These are phyloP conservation scores for Rhodotorula sp. DNA, from an alignment of 1,284 basidiomycete genomes.

Conservation along the genomic window DNA sequence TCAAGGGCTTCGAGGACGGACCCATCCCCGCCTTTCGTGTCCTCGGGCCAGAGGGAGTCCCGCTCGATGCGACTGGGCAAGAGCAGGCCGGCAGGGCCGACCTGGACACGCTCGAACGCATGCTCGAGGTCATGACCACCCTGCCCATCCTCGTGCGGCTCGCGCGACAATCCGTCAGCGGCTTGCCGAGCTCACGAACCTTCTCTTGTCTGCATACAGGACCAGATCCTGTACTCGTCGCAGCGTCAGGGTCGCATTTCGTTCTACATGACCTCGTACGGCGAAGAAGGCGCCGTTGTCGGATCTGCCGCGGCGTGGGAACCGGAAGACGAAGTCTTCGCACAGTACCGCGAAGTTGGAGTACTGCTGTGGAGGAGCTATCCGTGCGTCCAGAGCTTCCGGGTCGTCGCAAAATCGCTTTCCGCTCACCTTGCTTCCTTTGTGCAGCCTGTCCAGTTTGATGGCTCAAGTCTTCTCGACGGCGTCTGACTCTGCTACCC, in stretches of 20 bases:
- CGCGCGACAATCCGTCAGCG: background rate
- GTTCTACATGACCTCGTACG: conserved; percentile 59
- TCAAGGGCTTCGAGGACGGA: background rate
- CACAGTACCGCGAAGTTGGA: conserved; percentile 67
- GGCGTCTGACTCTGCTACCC: conserved; percentile 73
- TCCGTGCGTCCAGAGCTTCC: conserved; percentile 45
- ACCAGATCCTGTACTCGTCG: conserved; percentile 38
- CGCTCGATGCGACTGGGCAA: background rate
- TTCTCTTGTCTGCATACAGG: conserved; percentile 7
- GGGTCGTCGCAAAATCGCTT: no score
- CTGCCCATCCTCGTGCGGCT: conserved; percentile 24
- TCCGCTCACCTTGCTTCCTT: conserved; percentile 45
- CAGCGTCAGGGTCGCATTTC: conserved; percentile 39
- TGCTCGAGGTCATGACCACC: conserved; percentile 32
- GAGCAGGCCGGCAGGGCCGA: background rate
- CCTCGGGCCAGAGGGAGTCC: background rate
- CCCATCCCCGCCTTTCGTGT: conserved; percentile 3
- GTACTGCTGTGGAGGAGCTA: conserved; percentile 87
- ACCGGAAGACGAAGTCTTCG: conserved; percentile 68
- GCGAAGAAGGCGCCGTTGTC: conserved; percentile 69
- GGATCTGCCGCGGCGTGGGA: conserved; percentile 84
- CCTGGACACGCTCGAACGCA: conserved; percentile 17
- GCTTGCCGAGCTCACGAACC: background rate
- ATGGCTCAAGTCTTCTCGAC: conserved; percentile 91
- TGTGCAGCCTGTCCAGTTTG: conserved; percentile 53